Evolutionary conservation across 1,139 yeast species (phyloP), one percentile per base, ranked within the genome.

Genomic region (Blastobotrys serpentis): DNA sequence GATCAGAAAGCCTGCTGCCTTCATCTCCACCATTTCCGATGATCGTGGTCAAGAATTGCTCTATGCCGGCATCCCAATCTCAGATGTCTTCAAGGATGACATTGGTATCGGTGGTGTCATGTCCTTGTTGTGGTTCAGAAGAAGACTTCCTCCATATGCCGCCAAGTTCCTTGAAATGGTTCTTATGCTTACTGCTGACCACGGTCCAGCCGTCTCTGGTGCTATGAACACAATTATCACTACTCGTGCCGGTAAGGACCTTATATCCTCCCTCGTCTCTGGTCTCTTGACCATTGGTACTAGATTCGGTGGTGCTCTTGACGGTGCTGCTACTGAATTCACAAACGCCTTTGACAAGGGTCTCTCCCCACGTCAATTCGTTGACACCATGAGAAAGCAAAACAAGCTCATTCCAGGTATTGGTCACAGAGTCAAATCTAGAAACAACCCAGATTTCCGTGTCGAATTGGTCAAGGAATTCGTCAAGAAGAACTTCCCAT

Each of bases 221-320:
- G 76, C 76, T 49, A 71, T 72, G 76, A 72, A 72, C 64, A 73
- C 77, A 45, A 72, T 72, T 53, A 69, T 72, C 57, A 72, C 76
- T 37, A 72, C 76, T 39, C 70, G 76, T 56, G 76, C 76, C 21
- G 76, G 76, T 45, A 73, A 73, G 61, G 77, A 72, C 52, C 63
- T 72, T 46, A 72, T 72, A 52, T 72, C 76, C 19, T 72, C 76
- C 17, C 65, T 72, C 44, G 77, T 73, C 7, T 60, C 75, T 34
- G 76, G 76, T 58, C 61, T 72, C 48, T 61, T 72, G 52, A 72
- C 76, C 46, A 72, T 72, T 48, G 76, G 76, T 34, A 70, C 73
- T 41, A 69, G 76, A 34, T 72, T 72, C 53, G 76, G 76, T 47
- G 76, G 76, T 56, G 76, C 76, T 40, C 64, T 72, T 17, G 76